Base-by-base conservation (phyloP, 2,329 filamentous ascomycete species). In the Rachicladosporium sp. region DNA sequence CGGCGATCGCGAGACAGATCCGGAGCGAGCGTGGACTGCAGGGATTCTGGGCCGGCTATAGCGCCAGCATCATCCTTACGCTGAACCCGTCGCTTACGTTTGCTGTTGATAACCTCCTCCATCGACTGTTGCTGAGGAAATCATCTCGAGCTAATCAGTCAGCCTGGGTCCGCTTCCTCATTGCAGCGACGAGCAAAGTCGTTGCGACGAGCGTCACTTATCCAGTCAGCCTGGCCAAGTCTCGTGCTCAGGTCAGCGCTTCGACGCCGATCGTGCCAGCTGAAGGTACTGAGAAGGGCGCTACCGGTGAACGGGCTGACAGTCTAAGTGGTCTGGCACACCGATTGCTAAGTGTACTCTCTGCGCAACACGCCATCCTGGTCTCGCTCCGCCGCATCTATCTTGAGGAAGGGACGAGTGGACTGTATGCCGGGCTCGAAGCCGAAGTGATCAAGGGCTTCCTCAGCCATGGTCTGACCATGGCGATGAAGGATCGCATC, bases 21-120 rank as follows among this genome's bases (percentile, higher is more conserved):
- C 63, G 67, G 31, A 53, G 65, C 2, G 80, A 89, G 55, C 82
- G 80, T 49, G 86, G 87, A 0, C 43, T 87, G 7, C 56, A 67
- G 33, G 86, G 85, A 2, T 80, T 94, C 51, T 94, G 87, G 88
- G 80, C 85, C 0, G 87, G 87, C 0, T 93, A 93, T 58, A 84
- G 82, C 12, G 85, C 86, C 2, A 80, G 74, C 13, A 60, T 93
- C 42, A 70, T 94, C 31, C 64, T 93, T 37, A 88, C 87, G 1
- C 67, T 93, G 21, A 94, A 94, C 52, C 87, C 88, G 1, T 80
- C 81, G 47, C 72, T 94, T 46, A 93, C 88, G 0, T 88, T 94
- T 56, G 78, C 89, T 49, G 66, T 93, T 23, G 84, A 93, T 53
- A 79, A 85, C 50, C 62, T 78, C 8, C 64, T 91, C 12, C 78